These are phyloP conservation scores for Tricholoma sp. DNA, from an alignment of 768 basidiomycete genomes.

Conservation along the genomic window DNA sequence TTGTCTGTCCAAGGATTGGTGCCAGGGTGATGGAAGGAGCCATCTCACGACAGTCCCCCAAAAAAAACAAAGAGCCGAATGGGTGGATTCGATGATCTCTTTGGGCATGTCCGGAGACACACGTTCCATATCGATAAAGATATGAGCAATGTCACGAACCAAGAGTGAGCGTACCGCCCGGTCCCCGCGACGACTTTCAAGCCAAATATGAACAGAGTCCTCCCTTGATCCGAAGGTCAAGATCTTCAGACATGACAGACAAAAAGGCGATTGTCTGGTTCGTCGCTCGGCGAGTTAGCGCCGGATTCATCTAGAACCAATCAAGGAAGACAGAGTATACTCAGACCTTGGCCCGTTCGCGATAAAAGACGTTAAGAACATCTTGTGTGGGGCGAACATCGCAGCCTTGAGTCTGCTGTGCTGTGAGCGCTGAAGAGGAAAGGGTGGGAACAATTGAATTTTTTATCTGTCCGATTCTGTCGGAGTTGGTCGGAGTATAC, in stretches of 20 bases:
- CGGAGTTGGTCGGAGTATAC: background rate
- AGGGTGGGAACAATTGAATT: background rate
- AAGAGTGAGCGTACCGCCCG: conserved; percentile 7
- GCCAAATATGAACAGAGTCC: background rate
- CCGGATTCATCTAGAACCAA: conserved; percentile 25
- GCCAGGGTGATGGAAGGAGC: background rate
- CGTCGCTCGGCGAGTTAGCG: conserved; percentile 19
- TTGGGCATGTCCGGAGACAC: background rate
- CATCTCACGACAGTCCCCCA: background rate
- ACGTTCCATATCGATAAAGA: conserved; percentile 3
- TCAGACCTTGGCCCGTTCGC: conserved; percentile 39
- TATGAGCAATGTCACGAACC: background rate
- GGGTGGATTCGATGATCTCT: background rate
- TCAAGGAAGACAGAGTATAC: conserved; percentile 22
- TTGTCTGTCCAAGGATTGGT: background rate
- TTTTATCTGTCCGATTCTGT: background rate
- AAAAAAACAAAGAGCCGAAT: background rate
- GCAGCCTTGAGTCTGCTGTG: conserved; percentile 35
- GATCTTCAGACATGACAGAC: conserved; percentile 7
- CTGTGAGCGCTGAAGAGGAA: background rate
- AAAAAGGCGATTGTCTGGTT: conserved; percentile 23
- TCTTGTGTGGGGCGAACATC: conserved; percentile 33
- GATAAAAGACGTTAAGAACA: conserved; percentile 12
- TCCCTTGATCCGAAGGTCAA: conserved; percentile 14
- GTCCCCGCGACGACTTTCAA: conserved; percentile 27